phyloP scores from a whole-genome alignment of 139 green algal genomes.

The Chlamydomonas asymmetrica region DNA sequence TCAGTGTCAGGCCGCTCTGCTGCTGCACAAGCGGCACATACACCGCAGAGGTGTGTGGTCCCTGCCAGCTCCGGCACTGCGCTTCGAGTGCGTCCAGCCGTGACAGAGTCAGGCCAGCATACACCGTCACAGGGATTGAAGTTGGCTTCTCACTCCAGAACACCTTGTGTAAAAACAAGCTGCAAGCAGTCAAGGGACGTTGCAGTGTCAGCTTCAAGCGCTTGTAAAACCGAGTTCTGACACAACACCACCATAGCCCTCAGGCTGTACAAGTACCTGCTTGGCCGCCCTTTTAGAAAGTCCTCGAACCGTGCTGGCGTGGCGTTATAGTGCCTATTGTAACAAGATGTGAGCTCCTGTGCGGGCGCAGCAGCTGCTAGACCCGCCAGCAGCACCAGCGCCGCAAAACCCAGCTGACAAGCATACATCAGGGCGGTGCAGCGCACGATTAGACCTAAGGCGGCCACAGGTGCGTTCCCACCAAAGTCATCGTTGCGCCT shows the following conservation, averaged over 20 bases:
- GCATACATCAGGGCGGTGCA: too few species aligned
- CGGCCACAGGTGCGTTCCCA: too few species aligned
- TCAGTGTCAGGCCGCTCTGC: conserved; percentile 1
- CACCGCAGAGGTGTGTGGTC: conserved; percentile 43
- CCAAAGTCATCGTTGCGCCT: too few species aligned
- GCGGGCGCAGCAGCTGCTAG: too few species aligned
- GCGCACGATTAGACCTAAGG: too few species aligned
- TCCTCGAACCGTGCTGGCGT: conserved; percentile 9
- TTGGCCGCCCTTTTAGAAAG: conserved; percentile 16
- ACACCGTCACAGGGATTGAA: conserved; percentile 36
- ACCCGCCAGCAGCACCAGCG: too few species aligned
- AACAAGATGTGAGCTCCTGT: too few species aligned
- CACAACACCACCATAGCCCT: background rate
- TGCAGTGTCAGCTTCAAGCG: background rate
- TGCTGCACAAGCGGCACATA: conserved; percentile 40
- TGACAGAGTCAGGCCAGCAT: conserved; percentile 36
- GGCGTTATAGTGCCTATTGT: conserved; percentile 16
- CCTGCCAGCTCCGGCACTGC: conserved; percentile 45
- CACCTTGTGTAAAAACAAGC: conserved; percentile 38
- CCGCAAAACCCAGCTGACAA: too few species aligned
- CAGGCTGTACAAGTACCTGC: background rate
- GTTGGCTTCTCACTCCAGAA: conserved; percentile 22
- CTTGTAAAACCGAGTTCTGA: background rate
- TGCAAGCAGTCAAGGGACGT: background rate
- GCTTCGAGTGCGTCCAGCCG: conserved; percentile 40